Evolutionary conservation across 441 rosid species (phyloP).

Genomic region (Erodium texanum): DNA sequence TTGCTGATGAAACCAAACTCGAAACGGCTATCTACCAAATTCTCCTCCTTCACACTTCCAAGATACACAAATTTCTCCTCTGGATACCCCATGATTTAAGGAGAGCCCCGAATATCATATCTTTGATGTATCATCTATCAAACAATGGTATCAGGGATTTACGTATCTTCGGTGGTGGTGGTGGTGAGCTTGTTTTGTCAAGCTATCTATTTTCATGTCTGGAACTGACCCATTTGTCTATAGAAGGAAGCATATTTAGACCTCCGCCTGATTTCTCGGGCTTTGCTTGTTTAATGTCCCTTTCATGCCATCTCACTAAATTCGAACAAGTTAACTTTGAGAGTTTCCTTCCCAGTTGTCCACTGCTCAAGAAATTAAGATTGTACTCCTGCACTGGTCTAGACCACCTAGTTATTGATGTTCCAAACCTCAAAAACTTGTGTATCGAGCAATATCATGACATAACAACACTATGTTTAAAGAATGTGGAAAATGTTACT

Average conservation of each 20-base stretch:
- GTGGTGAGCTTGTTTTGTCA: too few relatives aligned
- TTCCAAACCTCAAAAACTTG: too few relatives aligned
- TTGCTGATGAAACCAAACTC: background rate
- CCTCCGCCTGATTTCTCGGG: background rate
- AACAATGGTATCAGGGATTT: background rate
- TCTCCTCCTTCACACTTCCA: background rate
- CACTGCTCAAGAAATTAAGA: background rate
- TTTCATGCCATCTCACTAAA: background rate
- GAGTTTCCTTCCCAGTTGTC: background rate
- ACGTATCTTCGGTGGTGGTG: too few relatives aligned
- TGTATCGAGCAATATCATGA: too few relatives aligned
- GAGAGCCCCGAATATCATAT: background rate
- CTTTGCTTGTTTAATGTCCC: background rate
- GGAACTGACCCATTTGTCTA: background rate
- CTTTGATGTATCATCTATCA: conserved; percentile 2
- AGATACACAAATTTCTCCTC: background rate
- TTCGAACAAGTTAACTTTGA: background rate
- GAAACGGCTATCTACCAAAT: background rate
- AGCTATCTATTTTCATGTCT: background rate
- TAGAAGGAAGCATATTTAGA: background rate
- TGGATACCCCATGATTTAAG: background rate
- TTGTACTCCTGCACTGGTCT: background rate
- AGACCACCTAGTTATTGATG: background rate
- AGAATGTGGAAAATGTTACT: background rate
- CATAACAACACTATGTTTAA: background rate